Conservation (phyloP, 179 eudicot species). For the Nepenthes alata region DNA sequence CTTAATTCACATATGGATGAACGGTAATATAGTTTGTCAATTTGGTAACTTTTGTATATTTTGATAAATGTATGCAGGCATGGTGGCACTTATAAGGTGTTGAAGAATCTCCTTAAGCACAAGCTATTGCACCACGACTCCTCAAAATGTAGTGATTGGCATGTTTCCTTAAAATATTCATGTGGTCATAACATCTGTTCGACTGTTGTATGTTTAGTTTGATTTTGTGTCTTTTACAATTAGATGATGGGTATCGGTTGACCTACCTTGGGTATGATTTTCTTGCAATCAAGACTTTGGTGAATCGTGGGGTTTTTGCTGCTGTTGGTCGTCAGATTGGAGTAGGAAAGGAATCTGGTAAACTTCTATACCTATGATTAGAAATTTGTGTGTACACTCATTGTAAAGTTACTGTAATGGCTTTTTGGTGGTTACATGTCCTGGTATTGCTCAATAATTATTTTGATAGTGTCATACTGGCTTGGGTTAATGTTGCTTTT, state of each 20-base stretch:
- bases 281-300: constrained; percentile 88
- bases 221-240: constrained; percentile 4
- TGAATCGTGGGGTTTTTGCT: constrained; percentile 71
- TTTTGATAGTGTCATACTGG: neutral
- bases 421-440: too few relatives aligned
- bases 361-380: neutral
- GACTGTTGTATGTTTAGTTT: neutral
- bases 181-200: neutral
- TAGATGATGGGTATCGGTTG: constrained; percentile 90
- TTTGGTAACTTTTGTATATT: neutral
- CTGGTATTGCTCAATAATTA: too few relatives aligned
- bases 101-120: constrained; percentile 90
- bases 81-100: constrained; percentile 88
- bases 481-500: neutral
- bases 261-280: constrained; percentile 96
- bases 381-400: neutral
- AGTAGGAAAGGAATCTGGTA: constrained; percentile 96
- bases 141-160: constrained; percentile 57
- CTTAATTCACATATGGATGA: too few relatives aligned
- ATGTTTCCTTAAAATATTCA: neutral
- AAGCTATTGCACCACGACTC: constrained; percentile 87
- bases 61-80: constrained; percentile 35
- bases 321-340: constrained; percentile 95
- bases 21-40: too few relatives aligned
- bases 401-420: too few relatives aligned